These are phyloP conservation scores for thale cress (Arabidopsis thaliana) DNA, from an alignment of 345 rosid species.

Conservation along the genomic window TAIR10.1 NC_003076.8:25987501-25988000, in stretches of 20 bases:
- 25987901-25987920: constrained; percentile 25
- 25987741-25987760: constrained; percentile 1
- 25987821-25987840: constrained; percentile 4
- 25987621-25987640: constrained; percentile 62
- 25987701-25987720: constrained; percentile 50
- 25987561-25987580: no score
- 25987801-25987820: constrained; percentile 20
- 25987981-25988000: background rate
- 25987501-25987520: constrained; percentile 10
- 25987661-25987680: constrained; percentile 61
- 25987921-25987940: constrained; percentile 26
- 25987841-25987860: background rate
- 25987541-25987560: no score
- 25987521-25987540: background rate
- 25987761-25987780: constrained; percentile 11
- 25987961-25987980: constrained; percentile 17
- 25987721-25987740: constrained; percentile 25
- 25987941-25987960: constrained; percentile 8
- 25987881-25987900: constrained; percentile 3
- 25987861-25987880: constrained; percentile 10
- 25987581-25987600: no score
- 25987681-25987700: constrained; percentile 56
- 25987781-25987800: constrained; percentile 31
- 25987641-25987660: constrained; percentile 68
- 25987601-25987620: no score